phyloP scores from a whole-genome alignment of 2,329 filamentous ascomycete genomes.

The Paecilomyces sp. region DNA sequence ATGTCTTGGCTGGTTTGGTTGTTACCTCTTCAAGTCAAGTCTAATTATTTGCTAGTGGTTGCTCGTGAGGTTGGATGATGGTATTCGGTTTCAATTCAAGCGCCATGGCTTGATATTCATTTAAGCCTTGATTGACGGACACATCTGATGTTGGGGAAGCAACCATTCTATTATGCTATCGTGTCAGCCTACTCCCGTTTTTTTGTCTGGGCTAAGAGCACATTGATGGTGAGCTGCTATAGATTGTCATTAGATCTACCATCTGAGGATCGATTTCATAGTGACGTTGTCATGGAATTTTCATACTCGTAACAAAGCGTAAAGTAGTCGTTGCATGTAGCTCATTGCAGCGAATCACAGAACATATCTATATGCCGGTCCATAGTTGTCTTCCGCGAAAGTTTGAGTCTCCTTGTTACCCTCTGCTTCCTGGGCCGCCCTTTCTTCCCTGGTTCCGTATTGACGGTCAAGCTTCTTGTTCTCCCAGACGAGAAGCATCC shows the following conservation, averaged over 20 bases:
- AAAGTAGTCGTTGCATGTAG: background rate
- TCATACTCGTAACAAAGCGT: background rate
- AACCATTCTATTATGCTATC: no score
- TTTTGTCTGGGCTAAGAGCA: no score
- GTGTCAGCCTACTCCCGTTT: no score
- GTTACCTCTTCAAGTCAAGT: no score
- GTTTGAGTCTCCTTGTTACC: slow-evolving; percentile 6
- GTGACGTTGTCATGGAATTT: background rate
- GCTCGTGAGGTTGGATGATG: no score
- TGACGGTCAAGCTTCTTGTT: slow-evolving; percentile 53
- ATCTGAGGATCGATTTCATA: background rate
- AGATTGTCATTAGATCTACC: background rate
- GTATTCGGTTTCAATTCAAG: no score
- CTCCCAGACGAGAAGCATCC: slow-evolving; percentile 51
- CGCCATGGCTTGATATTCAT: no score
- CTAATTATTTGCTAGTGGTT: no score
- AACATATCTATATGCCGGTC: slow-evolving; percentile 29
- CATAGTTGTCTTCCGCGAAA: slow-evolving; percentile 34
- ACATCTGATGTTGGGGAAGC: no score
- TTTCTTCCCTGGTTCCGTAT: slow-evolving; percentile 26
- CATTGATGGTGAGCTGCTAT: no score
- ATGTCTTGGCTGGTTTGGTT: no score
- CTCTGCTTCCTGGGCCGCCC: slow-evolving; percentile 6
- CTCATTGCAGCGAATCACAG: slow-evolving; percentile 14
- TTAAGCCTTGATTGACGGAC: no score